Evolutionary conservation across 768 basidiomycete genomes (phyloP), one percentile per base, ranked within the genome.

Genomic region (Trichaptum fuscoviolaceum): DNA sequence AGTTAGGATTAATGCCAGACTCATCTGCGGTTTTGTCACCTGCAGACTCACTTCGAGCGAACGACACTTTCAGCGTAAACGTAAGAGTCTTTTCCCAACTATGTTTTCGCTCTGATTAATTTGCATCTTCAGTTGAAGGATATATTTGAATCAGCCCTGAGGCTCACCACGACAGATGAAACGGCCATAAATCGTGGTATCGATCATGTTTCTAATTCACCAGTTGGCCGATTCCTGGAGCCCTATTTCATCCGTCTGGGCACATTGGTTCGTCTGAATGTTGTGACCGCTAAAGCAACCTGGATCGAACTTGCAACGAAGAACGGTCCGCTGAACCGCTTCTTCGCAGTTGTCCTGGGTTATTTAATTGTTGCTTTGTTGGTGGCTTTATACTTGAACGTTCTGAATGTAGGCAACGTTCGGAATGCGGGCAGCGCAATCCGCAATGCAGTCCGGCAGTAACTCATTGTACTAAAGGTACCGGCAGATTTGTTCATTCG

Each of bases 401-500:
- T n/a, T n/a, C n/a, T n/a, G n/a, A n/a, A n/a, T n/a, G n/a, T n/a
- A n/a, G n/a, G n/a, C n/a, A n/a, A n/a, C n/a, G n/a, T 92, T 17
- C 79, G 93, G 65, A 91, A 87, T 8, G 85, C 88, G n/a, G 90
- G 91, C 1, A 79, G 85, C 66, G 89, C 88, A 18, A 84, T 93
- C n/a, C 81, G 90, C 67, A 92, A 82, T 64, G 88, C 86, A 1
- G 83, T 97, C 20, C 83, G 89, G 35, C 92, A 95, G 72, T 92
- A 96, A 71, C 80, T 93, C 18, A 81, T 95, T 35, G 90, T 97
- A 2, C 75, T 93, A 62, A 98, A 97, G 87, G 95, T 91, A 67
- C 62, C 77, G 35, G 20, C n/a, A 59, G 58, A 62, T 17, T 12
- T 58, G 23, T 60, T 59, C 36, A 17, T 27, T 25, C n/a, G 9